phyloP scores from a whole-genome alignment of 2,329 filamentous ascomycete genomes.

The Diaporthe destruens region DNA sequence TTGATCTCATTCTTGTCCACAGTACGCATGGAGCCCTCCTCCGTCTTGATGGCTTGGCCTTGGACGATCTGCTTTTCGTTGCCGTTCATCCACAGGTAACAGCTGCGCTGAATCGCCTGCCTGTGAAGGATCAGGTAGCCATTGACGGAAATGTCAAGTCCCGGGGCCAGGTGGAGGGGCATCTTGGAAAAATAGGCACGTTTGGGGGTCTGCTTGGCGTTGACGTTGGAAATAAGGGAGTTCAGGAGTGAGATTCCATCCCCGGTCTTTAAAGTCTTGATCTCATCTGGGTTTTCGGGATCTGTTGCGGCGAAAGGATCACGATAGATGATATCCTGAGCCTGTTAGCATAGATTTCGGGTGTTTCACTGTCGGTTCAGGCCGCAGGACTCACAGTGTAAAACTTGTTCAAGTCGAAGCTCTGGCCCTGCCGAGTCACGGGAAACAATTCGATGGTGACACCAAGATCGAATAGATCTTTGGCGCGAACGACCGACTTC shows the following conservation, averaged over 20 bases:
- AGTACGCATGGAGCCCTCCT: constrained; percentile 80
- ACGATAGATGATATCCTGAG: constrained; percentile 89
- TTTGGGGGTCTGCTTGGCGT: constrained; percentile 88
- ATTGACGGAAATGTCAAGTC: constrained; percentile 88
- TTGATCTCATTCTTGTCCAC: constrained; percentile 86
- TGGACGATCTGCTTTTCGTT: constrained; percentile 84
- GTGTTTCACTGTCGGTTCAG: no score
- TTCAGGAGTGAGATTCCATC: constrained; percentile 84
- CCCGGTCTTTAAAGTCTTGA: constrained; percentile 74
- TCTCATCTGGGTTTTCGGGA: constrained; percentile 68
- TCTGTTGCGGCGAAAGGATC: constrained; percentile 73
- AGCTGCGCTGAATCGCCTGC: constrained; percentile 83
- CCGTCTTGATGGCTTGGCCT: constrained; percentile 79
- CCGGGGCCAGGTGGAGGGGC: constrained; percentile 88
- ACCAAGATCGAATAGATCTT: constrained; percentile 94
- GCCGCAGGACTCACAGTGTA: constrained; percentile 80
- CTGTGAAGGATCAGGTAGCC: constrained; percentile 91
- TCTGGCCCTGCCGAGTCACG: constrained; percentile 76
- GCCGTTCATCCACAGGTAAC: constrained; percentile 83
- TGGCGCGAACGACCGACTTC: constrained; percentile 86
- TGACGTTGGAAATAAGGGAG: constrained; percentile 87
- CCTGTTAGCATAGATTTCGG: not conserved
- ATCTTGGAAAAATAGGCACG: constrained; percentile 88
- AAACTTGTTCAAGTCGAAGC: constrained; percentile 87
- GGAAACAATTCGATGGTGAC: constrained; percentile 95